Evolutionary conservation across 352 stramenopile species (phyloP), one percentile per base, ranked within the genome.

Genomic region (Pythium volutum): DNA sequence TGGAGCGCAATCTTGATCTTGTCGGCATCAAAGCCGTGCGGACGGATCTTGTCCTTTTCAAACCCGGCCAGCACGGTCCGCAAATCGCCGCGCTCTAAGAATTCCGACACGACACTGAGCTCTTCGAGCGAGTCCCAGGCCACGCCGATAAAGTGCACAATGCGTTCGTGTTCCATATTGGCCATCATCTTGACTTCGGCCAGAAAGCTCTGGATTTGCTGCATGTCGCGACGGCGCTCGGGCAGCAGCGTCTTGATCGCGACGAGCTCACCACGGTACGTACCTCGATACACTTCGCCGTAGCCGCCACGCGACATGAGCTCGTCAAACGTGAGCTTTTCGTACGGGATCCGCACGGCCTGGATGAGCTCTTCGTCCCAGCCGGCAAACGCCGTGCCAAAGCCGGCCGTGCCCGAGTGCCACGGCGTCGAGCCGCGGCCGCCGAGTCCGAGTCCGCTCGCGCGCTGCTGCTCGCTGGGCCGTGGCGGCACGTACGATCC

Each of bases 121-220:
- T 67, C 58, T 15, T 55, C 55, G 16, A 70, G 57, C 50, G 63
- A 65, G 31, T 70, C 70, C 77, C 80, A 90, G 5, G 76, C 78
- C 20, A 88, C 78, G 4, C 78, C 81, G 20, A 88, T 71, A 31
- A 90, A 87, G 20, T 56, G 61, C 4, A 88, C 76, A 46, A 90
- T 82, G 38, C 73, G 80, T 39, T 74, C 75, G 59, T 90, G 81
- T n/a, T 83, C 74, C 34, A 90, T 63, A 27, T 63, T 72, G 2
- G 77, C 68, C 66, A 87, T 78, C 39, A 87, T 61, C 62, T 85
- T 81, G 20, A 77, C 75, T 54, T 90, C 81, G 9, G 57, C 64
- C 8, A 84, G 70, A 11, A 88, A 72, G 7, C 66, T 74, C 20
- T 74, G 65, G 61, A 88, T 84, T 59, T 86, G 68, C 39, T 57